These are phyloP conservation scores for Nigrospora sphaerica DNA, from an alignment of 2,329 filamentous ascomycete species.

Conservation along the genomic window DNA sequence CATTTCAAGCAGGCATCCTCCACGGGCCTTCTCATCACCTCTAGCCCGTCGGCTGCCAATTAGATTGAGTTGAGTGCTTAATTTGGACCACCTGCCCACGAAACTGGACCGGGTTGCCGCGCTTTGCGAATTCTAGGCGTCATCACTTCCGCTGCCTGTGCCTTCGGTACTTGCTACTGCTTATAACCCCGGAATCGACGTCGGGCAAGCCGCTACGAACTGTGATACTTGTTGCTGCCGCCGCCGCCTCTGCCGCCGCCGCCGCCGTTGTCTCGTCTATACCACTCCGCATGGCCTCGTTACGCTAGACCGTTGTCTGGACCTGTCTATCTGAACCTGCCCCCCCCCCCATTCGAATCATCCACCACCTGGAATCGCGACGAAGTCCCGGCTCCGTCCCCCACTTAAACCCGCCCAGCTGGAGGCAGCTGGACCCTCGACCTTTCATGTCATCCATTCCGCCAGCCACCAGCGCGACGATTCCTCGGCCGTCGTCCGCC, in stretches of 20 bases:
- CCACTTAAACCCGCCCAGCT: neutral
- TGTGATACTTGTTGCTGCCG: neutral
- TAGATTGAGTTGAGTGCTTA: neutral
- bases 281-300: neutral
- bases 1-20: neutral
- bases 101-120: neutral
- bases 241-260: neutral
- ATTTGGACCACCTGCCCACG: neutral
- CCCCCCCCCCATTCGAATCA: neutral
- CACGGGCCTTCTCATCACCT: neutral
- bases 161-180: neutral
- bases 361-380: neutral
- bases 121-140: neutral
- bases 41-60: neutral
- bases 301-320: neutral
- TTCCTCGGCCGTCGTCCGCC: slow-evolving; percentile 11
- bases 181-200: neutral
- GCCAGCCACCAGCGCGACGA: slow-evolving; percentile 9
- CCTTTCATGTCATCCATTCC: slow-evolving; percentile 20
- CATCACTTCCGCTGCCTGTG: neutral
- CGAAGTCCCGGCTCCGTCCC: too few relatives aligned
- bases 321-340: neutral
- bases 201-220: neutral
- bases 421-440: neutral
- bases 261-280: neutral